These are phyloP conservation scores for Mallotus japonicus DNA, from an alignment of 441 rosid genomes.

Conservation along the genomic window DNA sequence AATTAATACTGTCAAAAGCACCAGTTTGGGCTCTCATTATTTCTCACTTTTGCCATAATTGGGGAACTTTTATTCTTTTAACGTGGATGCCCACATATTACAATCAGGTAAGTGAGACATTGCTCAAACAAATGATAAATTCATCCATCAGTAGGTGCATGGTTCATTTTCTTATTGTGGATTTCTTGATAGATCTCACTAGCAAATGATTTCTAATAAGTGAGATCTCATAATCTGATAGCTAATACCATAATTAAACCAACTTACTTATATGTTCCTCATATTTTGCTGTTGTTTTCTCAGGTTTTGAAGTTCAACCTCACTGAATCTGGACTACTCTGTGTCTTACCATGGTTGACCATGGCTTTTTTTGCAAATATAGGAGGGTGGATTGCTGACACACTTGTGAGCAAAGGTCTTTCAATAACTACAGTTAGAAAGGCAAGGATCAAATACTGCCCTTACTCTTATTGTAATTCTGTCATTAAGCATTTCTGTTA, in stretches of 20 bases:
- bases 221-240: neutral
- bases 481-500: neutral
- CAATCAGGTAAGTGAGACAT: slow-evolving; percentile 65
- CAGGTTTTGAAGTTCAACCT: slow-evolving; percentile 98
- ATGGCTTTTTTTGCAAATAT: slow-evolving; percentile 91
- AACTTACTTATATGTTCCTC: neutral
- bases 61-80: slow-evolving; percentile 96
- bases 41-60: slow-evolving; percentile 96
- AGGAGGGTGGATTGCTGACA: slow-evolving; percentile 99
- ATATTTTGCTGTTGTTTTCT: slow-evolving; percentile 18
- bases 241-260: neutral
- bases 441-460: slow-evolving; percentile 48
- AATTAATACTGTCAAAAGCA: slow-evolving; percentile 80
- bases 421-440: slow-evolving; percentile 91
- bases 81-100: slow-evolving; percentile 99
- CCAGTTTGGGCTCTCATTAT: slow-evolving; percentile 98
- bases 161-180: neutral
- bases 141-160: neutral
- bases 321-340: slow-evolving; percentile 94
- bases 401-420: slow-evolving; percentile 88
- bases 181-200: neutral
- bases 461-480: slow-evolving; percentile 2
- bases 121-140: neutral
- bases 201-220: neutral
- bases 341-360: slow-evolving; percentile 98